Conservation (phyloP, 2,329 filamentous ascomycete genomes). For the Neofusicoccum laricinum region DNA sequence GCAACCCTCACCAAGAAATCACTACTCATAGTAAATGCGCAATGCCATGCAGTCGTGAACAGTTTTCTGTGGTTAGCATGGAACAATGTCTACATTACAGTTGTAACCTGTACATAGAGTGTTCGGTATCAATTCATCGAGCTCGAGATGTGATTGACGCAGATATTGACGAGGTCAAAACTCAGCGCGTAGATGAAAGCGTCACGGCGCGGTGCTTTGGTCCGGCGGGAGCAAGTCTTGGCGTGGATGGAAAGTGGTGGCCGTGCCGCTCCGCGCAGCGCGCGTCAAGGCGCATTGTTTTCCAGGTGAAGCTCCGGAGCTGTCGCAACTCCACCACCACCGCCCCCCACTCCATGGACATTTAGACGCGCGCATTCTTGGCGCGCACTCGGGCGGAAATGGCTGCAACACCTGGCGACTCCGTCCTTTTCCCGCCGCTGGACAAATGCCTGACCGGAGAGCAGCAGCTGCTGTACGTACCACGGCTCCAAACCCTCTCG, state of each 20-base stretch:
- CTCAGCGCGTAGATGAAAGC: no score
- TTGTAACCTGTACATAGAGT: no score
- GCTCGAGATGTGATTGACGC: no score
- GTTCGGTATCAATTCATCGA: no score
- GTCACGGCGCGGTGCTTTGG: no score
- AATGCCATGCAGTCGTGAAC: no score
- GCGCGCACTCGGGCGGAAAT: constrained; percentile 37
- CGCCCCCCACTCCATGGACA: constrained; percentile 11
- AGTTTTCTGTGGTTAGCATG: no score
- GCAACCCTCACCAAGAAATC: no score
- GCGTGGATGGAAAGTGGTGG: background rate
- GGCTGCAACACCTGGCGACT: constrained; percentile 46
- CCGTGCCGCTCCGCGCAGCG: background rate
- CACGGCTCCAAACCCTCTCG: background rate
- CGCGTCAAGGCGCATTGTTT: constrained; percentile 12
- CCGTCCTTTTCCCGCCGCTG: constrained; percentile 77
- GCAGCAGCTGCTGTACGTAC: constrained; percentile 71
- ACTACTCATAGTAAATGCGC: no score
- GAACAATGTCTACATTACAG: no score
- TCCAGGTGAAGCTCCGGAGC: constrained; percentile 12
- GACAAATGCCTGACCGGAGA: constrained; percentile 82
- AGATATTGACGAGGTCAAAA: no score
- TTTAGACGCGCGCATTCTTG: constrained; percentile 7
- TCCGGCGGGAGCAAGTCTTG: background rate
- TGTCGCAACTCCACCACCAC: constrained; percentile 7